Conservation (phyloP, 805 yeast species). For the Zygosaccharomyces kombuchaensis region DNA sequence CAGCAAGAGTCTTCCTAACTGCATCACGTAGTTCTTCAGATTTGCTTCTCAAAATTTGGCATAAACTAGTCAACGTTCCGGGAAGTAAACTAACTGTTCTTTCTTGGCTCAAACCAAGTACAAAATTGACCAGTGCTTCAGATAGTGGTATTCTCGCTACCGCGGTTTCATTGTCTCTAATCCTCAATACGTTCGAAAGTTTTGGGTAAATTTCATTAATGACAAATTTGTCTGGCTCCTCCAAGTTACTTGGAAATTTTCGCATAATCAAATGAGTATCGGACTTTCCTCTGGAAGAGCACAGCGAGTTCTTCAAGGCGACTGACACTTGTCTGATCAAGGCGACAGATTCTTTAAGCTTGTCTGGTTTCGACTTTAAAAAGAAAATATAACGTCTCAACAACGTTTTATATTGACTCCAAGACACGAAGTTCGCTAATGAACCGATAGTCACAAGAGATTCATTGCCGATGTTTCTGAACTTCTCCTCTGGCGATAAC, state of each 20-base stretch:
- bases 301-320: slow-evolving; percentile 42
- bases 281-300: slow-evolving; percentile 19
- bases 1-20: slow-evolving; percentile 68
- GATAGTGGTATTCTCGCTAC: slow-evolving; percentile 72
- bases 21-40: slow-evolving; percentile 87
- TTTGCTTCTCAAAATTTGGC: slow-evolving; percentile 81
- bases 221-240: slow-evolving; percentile 45
- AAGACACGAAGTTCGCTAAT: slow-evolving; percentile 55
- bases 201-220: slow-evolving; percentile 57
- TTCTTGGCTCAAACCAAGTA: slow-evolving; percentile 57
- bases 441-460: slow-evolving; percentile 58
- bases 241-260: slow-evolving; percentile 37
- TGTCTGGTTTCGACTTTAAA: slow-evolving; percentile 44
- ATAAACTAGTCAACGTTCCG: slow-evolving; percentile 76
- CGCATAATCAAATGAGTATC: slow-evolving; percentile 19
- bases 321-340: slow-evolving; percentile 55
- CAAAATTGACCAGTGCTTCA: slow-evolving; percentile 68
- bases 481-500: slow-evolving; percentile 51
- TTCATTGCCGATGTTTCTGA: slow-evolving; percentile 60
- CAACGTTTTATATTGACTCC: slow-evolving; percentile 78
- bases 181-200: slow-evolving; percentile 52
- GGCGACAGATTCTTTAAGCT: slow-evolving; percentile 53
- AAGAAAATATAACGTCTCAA: slow-evolving; percentile 60
- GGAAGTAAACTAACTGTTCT: slow-evolving; percentile 61
- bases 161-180: slow-evolving; percentile 75